Base-by-base conservation (phyloP, 1,284 basidiomycete species). In the Sporisorium exsertum region DNA sequence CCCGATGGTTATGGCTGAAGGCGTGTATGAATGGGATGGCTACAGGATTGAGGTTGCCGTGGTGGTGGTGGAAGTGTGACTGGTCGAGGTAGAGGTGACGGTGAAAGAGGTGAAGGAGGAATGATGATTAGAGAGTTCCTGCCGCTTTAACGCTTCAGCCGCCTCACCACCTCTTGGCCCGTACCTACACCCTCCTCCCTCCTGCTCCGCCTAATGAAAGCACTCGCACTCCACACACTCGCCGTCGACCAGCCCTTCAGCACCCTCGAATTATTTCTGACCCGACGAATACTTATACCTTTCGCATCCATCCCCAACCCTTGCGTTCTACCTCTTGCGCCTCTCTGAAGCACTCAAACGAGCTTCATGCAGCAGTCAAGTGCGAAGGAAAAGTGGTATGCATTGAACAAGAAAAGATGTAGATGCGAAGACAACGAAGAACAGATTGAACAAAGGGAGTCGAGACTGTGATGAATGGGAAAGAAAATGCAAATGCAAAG, bases 11-110 rank as follows among this genome's bases (percentile, higher is more conserved):
- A 88, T 7, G 84, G 42, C 56, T 10, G 64, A 67, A 1, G 70
- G 70, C 1, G 70, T 60, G 43, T 72, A 67, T 2, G 70, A 72
- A 16, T 46, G 87, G 10, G 88, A 91, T 42, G 93, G 72, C 8
- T 72, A 70, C 16, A 64, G 55, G 20, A 65, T 65, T 7, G 47
- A 9, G 22, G 42, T 13, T 9, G 42, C 24, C 4, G 42, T 16
- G 2, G 35, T 20, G 43, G 46, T 51, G 13, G 43, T 16, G 40
- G n/a, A n/a, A n/a, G 40, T 12, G 40, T 5, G 29, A 32, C 29
- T 32, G 29, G 29, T 32, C 29, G 52, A 45, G 50, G 51, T 32
- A 6, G 22, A 6, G 22, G 57, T 18, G 51, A 1, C 13, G 5
- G 54, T 45, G 5, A 27, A 26, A 45, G 42, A 43, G 27, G 27